Evolutionary conservation across 345 rosid species (phyloP).

Genomic region (Euphorbia lathyris): DNA sequence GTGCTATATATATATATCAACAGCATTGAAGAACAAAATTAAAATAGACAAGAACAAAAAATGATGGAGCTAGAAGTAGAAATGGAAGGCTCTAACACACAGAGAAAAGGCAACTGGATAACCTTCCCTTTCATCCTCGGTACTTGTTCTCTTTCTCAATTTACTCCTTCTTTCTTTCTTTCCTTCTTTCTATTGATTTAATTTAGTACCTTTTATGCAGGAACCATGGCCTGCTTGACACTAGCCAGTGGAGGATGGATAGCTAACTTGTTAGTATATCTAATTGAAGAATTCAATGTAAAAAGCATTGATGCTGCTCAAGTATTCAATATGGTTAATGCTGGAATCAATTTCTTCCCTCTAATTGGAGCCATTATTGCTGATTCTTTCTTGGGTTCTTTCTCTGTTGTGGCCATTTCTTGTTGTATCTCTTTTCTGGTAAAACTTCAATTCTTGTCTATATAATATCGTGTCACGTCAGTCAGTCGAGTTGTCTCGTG

Average conservation of each 20-base stretch:
- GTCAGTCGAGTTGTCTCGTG: too few relatives aligned
- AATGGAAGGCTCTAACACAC: neutral
- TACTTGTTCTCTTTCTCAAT: constrained; percentile 10
- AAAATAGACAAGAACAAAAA: too few relatives aligned
- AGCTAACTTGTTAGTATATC: constrained; percentile 31
- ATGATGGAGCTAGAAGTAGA: neutral
- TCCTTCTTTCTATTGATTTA: neutral
- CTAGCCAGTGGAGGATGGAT: constrained; percentile 41
- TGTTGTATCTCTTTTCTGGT: constrained; percentile 9
- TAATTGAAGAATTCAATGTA: constrained; percentile 27
- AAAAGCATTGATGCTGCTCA: constrained; percentile 32
- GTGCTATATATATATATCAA: neutral
- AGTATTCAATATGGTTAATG: constrained; percentile 22
- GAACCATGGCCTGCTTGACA: constrained; percentile 29
- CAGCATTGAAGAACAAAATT: too few relatives aligned
- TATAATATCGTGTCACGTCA: too few relatives aligned
- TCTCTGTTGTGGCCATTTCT: constrained; percentile 10
- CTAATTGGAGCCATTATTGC: constrained; percentile 23
- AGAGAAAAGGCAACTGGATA: constrained; percentile 24
- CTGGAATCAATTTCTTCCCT: constrained; percentile 21
- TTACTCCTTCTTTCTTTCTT: neutral
- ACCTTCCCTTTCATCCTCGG: constrained; percentile 36
- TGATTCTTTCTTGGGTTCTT: constrained; percentile 21
- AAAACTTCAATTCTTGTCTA: neutral
- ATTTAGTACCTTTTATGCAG: constrained; percentile 19